A percentile compares a stretch with the other conserved stretches of the same genome.
These are phyloP conservation scores for Oryza longistaminata DNA, from an alignment of 176 grass and related monocot species.

Conservation along the genomic window DNA sequence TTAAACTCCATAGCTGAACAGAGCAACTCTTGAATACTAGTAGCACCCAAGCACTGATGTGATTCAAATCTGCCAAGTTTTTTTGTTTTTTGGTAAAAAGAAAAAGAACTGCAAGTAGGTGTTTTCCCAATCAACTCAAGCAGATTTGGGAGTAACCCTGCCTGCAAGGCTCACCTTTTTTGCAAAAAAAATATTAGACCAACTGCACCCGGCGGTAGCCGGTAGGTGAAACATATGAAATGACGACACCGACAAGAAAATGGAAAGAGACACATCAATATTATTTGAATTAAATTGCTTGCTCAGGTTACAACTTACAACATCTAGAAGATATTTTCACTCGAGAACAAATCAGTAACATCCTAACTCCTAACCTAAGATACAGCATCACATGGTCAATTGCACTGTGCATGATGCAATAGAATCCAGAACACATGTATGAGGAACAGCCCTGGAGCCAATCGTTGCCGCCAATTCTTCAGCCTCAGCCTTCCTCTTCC, in stretches of 20 bases:
- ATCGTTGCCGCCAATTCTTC: constrained; percentile 54
- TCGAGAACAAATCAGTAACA: neutral
- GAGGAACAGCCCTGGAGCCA: constrained; percentile 62
- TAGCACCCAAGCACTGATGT: neutral
- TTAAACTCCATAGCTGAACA: neutral
- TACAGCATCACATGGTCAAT: constrained; percentile 14
- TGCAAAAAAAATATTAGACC: neutral
- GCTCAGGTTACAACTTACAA: constrained; percentile 15
- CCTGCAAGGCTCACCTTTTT: neutral
- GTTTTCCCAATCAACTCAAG: neutral
- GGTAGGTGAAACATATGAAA: constrained; percentile 35
- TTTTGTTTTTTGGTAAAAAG: neutral
- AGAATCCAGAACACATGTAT: constrained; percentile 90
- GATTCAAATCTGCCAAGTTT: neutral
- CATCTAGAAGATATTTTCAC: constrained; percentile 3
- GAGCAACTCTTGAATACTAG: neutral
- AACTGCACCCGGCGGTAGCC: constrained; percentile 8
- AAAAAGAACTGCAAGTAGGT: neutral
- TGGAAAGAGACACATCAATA: neutral
- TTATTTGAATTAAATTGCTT: constrained; percentile 15
- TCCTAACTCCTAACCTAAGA: constrained; percentile 14
- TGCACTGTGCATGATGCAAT: constrained; percentile 78
- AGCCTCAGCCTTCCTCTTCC: constrained; percentile 67
- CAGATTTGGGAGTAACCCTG: neutral
- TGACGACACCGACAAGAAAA: constrained; percentile 13